phyloP scores from a whole-genome alignment of 768 basidiomycete genomes.

The Tulasnella sp. region DNA sequence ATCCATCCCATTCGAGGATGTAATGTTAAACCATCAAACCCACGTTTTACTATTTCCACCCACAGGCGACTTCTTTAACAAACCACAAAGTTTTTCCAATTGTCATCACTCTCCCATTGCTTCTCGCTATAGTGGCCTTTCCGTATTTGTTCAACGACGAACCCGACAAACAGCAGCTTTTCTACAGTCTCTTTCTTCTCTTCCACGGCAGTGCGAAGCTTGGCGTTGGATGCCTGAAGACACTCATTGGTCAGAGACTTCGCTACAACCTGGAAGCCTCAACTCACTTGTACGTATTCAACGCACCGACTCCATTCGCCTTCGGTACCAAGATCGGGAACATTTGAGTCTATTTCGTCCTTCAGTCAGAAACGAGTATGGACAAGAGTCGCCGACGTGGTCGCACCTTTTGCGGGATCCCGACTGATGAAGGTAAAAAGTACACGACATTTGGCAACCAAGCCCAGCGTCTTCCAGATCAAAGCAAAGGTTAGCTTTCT shows the following conservation, averaged over 20 bases:
- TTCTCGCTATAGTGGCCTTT: not conserved
- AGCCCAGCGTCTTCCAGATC: not conserved
- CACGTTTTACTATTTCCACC: not conserved
- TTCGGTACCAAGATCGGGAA: not conserved
- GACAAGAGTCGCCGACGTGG: too few species aligned
- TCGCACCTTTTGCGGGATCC: not conserved
- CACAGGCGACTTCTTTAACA: not conserved
- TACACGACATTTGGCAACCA: not conserved
- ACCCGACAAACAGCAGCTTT: conserved; percentile 2
- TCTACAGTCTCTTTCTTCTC: not conserved
- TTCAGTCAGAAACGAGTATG: too few species aligned
- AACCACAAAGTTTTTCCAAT: not conserved
- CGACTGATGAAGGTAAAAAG: not conserved
- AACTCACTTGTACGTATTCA: not conserved
- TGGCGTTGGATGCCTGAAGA: not conserved
- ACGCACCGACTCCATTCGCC: not conserved
- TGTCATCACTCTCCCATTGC: not conserved
- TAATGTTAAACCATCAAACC: not conserved
- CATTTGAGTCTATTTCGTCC: not conserved
- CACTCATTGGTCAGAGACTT: not conserved
- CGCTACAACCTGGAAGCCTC: too few species aligned
- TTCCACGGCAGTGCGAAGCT: not conserved
- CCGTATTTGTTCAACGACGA: not conserved
- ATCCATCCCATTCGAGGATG: not conserved
- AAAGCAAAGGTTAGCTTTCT: too few species aligned